Percentiles rank a stretch among this genome's conserved stretches.
Conservation (phyloP, 2,329 filamentous ascomycete genomes). For the Huntiella omanensis region DNA sequence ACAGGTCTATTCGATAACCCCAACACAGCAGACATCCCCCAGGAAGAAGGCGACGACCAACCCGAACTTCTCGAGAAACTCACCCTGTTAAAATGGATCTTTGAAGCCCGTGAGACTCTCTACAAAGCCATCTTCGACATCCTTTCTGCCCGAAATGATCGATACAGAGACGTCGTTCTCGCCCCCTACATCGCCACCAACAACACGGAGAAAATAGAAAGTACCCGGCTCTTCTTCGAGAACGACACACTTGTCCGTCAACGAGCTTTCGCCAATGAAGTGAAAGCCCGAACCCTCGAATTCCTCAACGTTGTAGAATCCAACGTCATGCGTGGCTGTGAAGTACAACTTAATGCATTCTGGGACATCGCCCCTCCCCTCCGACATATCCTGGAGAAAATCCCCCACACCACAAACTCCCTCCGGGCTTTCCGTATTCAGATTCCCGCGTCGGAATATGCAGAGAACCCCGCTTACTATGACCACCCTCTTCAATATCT, state of each 20-base stretch:
- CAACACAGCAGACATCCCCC: conserved; percentile 59
- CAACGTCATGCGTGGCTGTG: conserved; percentile 73
- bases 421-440: conserved; percentile 43
- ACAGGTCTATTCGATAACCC: conserved; percentile 19
- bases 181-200: conserved; percentile 59
- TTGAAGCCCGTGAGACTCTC: conserved; percentile 76
- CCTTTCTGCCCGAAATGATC: conserved; percentile 65
- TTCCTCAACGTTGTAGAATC: conserved; percentile 65
- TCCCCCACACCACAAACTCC: conserved; percentile 37
- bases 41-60: conserved; percentile 88
- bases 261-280: conserved; percentile 50
- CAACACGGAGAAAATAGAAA: conserved; percentile 60
- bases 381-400: conserved; percentile 56
- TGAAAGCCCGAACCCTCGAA: conserved; percentile 52
- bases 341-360: conserved; percentile 81
- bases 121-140: conserved; percentile 75
- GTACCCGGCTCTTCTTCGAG: conserved; percentile 65
- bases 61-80: conserved; percentile 88
- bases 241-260: conserved; percentile 59
- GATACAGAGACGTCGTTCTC: conserved; percentile 69
- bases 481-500: conserved; percentile 78
- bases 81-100: conserved; percentile 90
- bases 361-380: conserved; percentile 93
- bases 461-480: conserved; percentile 70
- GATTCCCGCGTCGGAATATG: conserved; percentile 61